Evolutionary conservation across 1,284 basidiomycete genomes (phyloP).

Genomic region (Trametes versicolor): DNA sequence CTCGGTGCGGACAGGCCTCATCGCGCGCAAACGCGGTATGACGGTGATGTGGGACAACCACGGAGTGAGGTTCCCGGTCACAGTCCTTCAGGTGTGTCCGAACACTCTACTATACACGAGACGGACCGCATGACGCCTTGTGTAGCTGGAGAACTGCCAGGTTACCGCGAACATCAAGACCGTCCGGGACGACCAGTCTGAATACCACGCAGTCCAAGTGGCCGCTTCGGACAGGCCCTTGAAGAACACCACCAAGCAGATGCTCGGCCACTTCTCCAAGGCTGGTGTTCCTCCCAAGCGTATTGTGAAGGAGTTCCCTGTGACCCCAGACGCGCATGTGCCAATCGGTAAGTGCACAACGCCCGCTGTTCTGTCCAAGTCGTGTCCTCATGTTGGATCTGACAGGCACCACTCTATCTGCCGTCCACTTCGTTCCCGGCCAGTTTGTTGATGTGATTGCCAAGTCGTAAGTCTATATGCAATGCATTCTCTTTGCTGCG

Average conservation of each 20-base stretch:
- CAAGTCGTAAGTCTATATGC: constrained; percentile 75
- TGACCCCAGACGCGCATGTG: constrained; percentile 90
- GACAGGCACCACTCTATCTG: constrained; percentile 88
- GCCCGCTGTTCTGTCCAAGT: constrained; percentile 2
- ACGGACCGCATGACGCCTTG: constrained; percentile 3
- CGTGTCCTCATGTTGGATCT: constrained; percentile 14
- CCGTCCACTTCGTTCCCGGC: constrained; percentile 96
- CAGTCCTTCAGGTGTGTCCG: constrained; percentile 87
- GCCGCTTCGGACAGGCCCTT: constrained; percentile 77
- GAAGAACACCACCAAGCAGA: constrained; percentile 76
- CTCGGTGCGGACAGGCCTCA: constrained; percentile 92
- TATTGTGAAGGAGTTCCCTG: constrained; percentile 89
- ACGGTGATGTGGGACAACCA: constrained; percentile 92
- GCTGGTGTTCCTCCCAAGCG: constrained; percentile 89
- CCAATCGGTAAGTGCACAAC: constrained; percentile 76
- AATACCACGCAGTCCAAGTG: constrained; percentile 89
- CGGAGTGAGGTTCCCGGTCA: constrained; percentile 90
- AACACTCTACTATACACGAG: not conserved
- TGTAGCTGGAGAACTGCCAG: constrained; percentile 85
- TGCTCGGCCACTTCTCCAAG: constrained; percentile 89
- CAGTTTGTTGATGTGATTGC: constrained; percentile 96
- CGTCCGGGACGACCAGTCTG: constrained; percentile 68
- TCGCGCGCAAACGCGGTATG: constrained; percentile 98
- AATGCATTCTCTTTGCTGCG: not conserved
- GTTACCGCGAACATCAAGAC: constrained; percentile 81